Base-by-base conservation (phyloP, 179 eudicot species). In the Spergularia azorica region DNA sequence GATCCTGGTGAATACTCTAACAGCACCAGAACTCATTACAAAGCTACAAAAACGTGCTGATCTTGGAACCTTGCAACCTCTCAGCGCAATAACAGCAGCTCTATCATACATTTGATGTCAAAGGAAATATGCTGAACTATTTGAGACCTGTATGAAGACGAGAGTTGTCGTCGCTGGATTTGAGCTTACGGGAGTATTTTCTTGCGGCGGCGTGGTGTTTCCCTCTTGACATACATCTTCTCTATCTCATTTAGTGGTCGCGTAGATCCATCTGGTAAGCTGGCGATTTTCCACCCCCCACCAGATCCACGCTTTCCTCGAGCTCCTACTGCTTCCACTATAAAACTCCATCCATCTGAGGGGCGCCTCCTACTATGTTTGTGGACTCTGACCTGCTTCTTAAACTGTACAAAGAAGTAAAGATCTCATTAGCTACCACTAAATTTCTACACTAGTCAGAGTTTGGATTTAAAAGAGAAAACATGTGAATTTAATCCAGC, bases 361-460 rank as follows among this genome's bases (percentile, higher is more conserved):
- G 98, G 96, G 12, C 98, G 94, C 76, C 89, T 86, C 82, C 98
- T 59, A 81, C 96, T 93, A 77, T 95, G 87, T 75, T 90, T 93
- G 88, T 95, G 98, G 76, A 77, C 79, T 75, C 89, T 89, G 38
- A 95, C 92, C 80, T 90, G 71, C 39, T 89, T 88, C 50, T 79
- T 87, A 81, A 90, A 83, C 98, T 95, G 86, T 72, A 61, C 52
- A 79, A 10, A 20, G 54, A 46, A 56, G 57, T 13, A 54, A 62
- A 36, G 9, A 59, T 72, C 13, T 52, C 21, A 21, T 67, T 76
- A 52, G 18, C 52, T 11, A 65, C 14, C 16, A 5, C 20, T 48
- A 39, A 64, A 15, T 65, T 14, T 67, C 18, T 39, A 6, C 50
- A 54, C 9, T 41, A 21, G 63, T 26, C 39, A 62, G 48, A 43